Conservation (phyloP, 2,329 filamentous ascomycete species). For the Calonectria pseudoturangicola region DNA sequence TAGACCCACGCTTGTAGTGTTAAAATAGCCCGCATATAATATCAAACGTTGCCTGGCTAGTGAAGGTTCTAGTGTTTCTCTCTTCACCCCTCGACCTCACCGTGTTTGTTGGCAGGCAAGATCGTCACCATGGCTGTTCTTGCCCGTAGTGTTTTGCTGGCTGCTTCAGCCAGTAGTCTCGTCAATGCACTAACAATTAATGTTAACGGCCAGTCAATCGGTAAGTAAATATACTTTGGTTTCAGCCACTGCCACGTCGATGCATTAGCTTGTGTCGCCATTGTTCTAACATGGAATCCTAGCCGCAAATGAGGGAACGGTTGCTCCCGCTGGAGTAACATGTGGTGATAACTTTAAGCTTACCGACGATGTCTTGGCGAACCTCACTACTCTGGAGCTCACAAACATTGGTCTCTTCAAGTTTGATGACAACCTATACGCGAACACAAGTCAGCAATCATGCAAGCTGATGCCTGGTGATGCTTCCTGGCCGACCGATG, state of each 20-base stretch:
- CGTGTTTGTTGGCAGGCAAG: constrained; percentile 27
- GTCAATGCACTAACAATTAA: constrained; percentile 51
- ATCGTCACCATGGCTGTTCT: constrained; percentile 38
- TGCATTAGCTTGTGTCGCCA: background rate
- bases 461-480: constrained; percentile 61
- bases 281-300: constrained; percentile 25
- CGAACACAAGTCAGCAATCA: constrained; percentile 30
- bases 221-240: constrained; percentile 40
- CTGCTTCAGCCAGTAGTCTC: constrained; percentile 35
- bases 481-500: constrained; percentile 51
- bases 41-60: constrained; percentile 30
- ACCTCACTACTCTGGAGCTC: constrained; percentile 54
- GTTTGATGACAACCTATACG: constrained; percentile 52
- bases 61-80: background rate
- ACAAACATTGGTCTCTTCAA: constrained; percentile 56
- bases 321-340: constrained; percentile 49
- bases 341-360: constrained; percentile 52
- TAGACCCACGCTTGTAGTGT: constrained; percentile 15
- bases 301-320: constrained; percentile 48
- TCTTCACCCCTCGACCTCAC: constrained; percentile 24
- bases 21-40: constrained; percentile 37
- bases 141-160: constrained; percentile 37
- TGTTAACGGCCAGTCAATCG: constrained; percentile 44
- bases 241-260: constrained; percentile 2
- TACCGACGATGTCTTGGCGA: constrained; percentile 57